Conservation (phyloP, 345 rosid genomes). For the Populus davidiana region DNA sequence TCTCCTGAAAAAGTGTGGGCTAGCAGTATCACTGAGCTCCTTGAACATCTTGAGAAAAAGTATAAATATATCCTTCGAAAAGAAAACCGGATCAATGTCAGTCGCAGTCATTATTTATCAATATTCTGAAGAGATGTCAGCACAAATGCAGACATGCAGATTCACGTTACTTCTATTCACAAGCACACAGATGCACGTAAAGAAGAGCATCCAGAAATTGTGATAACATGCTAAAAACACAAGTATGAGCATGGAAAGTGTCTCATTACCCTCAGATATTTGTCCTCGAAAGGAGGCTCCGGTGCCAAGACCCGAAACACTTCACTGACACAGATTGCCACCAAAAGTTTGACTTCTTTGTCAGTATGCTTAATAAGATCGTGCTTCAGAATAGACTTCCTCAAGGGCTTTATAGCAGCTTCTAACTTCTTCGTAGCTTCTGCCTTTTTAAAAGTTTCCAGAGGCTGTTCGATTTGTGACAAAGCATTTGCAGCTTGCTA, state of each 20-base stretch:
- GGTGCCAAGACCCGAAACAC: conserved; percentile 80
- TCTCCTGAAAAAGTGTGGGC: conserved; percentile 75
- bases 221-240: neutral
- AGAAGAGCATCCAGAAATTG: neutral
- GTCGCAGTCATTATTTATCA: neutral
- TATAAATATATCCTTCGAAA: conserved; percentile 60
- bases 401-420: conserved; percentile 48
- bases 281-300: conserved; percentile 70
- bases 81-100: conserved; percentile 11
- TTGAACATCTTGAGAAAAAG: conserved; percentile 56
- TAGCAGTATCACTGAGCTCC: conserved; percentile 64
- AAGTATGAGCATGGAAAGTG: neutral
- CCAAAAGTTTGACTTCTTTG: conserved; percentile 70
- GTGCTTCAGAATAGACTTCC: conserved; percentile 56
- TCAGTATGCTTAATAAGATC: conserved; percentile 56
- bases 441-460: conserved; percentile 34
- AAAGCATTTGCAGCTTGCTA: conserved; percentile 66
- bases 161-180: neutral
- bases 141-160: neutral
- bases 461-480: conserved; percentile 67
- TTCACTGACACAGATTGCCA: conserved; percentile 69
- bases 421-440: conserved; percentile 35
- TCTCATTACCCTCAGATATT: conserved; percentile 53
- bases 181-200: neutral
- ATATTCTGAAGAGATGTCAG: neutral